Conservation (phyloP, 2,329 filamentous ascomycete genomes). For the Fusarium camptoceras region DNA sequence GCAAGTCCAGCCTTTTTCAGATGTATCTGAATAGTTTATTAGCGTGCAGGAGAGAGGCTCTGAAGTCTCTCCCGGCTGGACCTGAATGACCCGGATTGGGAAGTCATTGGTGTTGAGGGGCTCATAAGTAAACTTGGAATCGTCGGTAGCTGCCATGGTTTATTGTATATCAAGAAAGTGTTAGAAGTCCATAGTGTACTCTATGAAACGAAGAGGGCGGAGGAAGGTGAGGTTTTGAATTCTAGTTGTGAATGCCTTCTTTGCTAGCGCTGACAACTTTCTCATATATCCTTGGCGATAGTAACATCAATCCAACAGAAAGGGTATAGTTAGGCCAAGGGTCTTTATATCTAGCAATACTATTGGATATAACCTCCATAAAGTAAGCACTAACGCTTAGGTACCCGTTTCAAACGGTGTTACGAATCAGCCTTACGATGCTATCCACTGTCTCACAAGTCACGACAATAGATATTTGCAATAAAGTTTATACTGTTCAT, state of each 20-base stretch:
- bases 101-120: neutral
- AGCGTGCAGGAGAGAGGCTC: neutral
- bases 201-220: no score
- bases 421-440: neutral
- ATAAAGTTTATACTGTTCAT: neutral
- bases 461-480: neutral
- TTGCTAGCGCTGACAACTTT: neutral
- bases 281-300: neutral
- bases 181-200: neutral
- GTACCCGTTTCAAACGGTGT: neutral
- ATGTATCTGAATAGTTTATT: neutral
- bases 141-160: neutral
- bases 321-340: neutral
- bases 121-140: neutral
- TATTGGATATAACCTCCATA: neutral
- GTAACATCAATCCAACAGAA: neutral
- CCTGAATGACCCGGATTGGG: neutral
- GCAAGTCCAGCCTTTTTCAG: neutral
- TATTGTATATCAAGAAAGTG: rapidly evolving
- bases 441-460: neutral
- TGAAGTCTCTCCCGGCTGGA: neutral
- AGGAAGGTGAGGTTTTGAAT: neutral
- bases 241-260: neutral
- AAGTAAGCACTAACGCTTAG: neutral
- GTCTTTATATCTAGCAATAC: neutral